Conservation (phyloP, 129 eudicot species). For the Pittosporum tobira region DNA sequence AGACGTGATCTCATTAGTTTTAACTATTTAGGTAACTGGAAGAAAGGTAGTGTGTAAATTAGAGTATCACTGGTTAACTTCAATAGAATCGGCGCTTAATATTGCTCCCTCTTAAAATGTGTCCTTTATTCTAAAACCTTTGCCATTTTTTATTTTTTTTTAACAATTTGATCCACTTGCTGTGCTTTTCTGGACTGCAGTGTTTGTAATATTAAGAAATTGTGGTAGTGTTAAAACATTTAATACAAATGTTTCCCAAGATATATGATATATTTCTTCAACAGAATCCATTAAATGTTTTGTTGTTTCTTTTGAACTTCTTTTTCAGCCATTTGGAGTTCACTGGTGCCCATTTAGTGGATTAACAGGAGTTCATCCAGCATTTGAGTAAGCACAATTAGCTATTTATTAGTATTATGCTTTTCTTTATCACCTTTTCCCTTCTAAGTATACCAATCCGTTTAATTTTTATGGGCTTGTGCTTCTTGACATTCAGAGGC, state of each 20-base stretch:
- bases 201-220: background rate
- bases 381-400: conserved; percentile 40
- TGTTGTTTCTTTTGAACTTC: conserved; percentile 14
- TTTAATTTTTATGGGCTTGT: background rate
- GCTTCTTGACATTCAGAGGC: background rate
- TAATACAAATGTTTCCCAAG: background rate
- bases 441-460: too few relatives aligned
- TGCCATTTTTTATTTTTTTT: too few relatives aligned
- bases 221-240: background rate
- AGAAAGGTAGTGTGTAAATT: too few relatives aligned
- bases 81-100: too few relatives aligned
- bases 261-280: background rate
- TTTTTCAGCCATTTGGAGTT: conserved; percentile 50
- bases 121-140: too few relatives aligned
- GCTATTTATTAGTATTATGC: conserved; percentile 7
- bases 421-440: too few relatives aligned
- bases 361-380: conserved; percentile 35
- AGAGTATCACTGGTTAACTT: too few relatives aligned
- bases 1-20: too few relatives aligned
- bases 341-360: conserved; percentile 51
- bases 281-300: conserved; percentile 1
- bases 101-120: too few relatives aligned
- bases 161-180: background rate
- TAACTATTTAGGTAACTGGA: too few relatives aligned
- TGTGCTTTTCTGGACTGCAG: background rate